Percentiles rank a stretch among this genome's conserved stretches.
Evolutionary conservation across 1,139 yeast genomes (phyloP).

Genomic region (Hyphopichia wangnamkhiaoensis): DNA sequence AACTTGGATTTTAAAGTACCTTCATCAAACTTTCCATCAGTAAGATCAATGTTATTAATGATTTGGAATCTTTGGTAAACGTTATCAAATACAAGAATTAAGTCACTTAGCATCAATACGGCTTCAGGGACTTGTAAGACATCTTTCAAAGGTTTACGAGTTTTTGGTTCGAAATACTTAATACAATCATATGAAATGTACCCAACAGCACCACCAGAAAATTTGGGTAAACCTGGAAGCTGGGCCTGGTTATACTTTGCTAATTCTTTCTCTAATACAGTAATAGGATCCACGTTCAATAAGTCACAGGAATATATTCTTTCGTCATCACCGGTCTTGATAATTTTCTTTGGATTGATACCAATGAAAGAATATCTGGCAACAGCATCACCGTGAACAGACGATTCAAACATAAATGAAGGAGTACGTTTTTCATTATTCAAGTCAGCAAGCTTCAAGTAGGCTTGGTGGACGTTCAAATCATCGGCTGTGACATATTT

Average conservation of each 20-base stretch:
- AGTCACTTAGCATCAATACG: conserved; percentile 85
- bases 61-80: conserved; percentile 91
- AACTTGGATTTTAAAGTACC: conserved; percentile 51
- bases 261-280: conserved; percentile 72
- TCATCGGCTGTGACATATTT: conserved; percentile 74
- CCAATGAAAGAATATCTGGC: conserved; percentile 93
- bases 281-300: conserved; percentile 71
- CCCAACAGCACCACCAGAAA: conserved; percentile 96
- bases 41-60: conserved; percentile 69
- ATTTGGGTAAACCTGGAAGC: conserved; percentile 76
- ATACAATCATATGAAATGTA: conserved; percentile 95
- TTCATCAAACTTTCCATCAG: conserved; percentile 26
- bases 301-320: conserved; percentile 31
- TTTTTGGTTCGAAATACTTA: conserved; percentile 91
- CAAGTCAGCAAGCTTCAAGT: conserved; percentile 75
- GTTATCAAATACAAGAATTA: conserved; percentile 88
- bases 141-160: conserved; percentile 74
- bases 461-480: conserved; percentile 87
- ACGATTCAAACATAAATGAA: conserved; percentile 84
- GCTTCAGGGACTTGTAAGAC: conserved; percentile 86
- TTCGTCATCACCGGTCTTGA: conserved; percentile 68
- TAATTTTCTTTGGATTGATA: conserved; percentile 73
- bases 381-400: conserved; percentile 83
- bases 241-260: conserved; percentile 63
- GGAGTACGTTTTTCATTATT: conserved; percentile 61